These are phyloP conservation scores for Phytopythium kandeliae DNA, from an alignment of 352 stramenopile species.

Conservation along the genomic window DNA sequence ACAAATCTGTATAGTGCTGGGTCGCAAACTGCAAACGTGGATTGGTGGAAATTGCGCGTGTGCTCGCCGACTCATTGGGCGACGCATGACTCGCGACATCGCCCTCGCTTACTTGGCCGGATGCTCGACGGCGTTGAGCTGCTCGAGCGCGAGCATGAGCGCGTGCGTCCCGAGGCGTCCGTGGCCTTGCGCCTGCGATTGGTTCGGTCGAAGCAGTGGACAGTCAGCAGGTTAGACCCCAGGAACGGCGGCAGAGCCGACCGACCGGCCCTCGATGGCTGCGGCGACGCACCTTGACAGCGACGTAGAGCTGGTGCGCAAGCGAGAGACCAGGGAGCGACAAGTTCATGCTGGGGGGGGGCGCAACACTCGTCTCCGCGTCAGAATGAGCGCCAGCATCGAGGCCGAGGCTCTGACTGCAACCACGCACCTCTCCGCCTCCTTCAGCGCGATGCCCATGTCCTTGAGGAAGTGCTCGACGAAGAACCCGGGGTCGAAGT, in stretches of 20 bases:
- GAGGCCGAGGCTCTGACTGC: no score
- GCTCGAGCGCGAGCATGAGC: slow-evolving; percentile 83
- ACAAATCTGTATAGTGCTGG: no score
- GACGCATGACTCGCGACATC: no score
- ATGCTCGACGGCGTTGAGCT: slow-evolving; percentile 57
- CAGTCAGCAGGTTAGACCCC: neutral
- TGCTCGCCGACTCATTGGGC: no score
- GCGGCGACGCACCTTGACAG: slow-evolving; percentile 45
- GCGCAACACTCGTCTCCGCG: neutral
- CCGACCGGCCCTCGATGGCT: no score
- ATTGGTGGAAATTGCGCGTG: no score
- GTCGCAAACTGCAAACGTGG: no score
- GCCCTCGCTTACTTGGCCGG: slow-evolving; percentile 8
- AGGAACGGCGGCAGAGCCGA: neutral
- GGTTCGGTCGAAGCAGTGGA: no score
- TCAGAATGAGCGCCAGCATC: no score
- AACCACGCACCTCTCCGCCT: slow-evolving; percentile 61
- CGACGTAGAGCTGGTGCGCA: slow-evolving; percentile 86
- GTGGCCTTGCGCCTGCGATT: slow-evolving; percentile 63
- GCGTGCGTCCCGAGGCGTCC: slow-evolving; percentile 81
- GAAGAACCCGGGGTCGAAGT: slow-evolving; percentile 89
- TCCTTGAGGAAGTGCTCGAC: slow-evolving; percentile 90
- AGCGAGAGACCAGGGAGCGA: slow-evolving; percentile 80
- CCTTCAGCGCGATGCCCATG: slow-evolving; percentile 88
- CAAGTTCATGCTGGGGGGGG: slow-evolving; percentile 62